Evolutionary conservation across 2,329 filamentous ascomycete genomes (phyloP).

Genomic region (Didymella pomorum): DNA sequence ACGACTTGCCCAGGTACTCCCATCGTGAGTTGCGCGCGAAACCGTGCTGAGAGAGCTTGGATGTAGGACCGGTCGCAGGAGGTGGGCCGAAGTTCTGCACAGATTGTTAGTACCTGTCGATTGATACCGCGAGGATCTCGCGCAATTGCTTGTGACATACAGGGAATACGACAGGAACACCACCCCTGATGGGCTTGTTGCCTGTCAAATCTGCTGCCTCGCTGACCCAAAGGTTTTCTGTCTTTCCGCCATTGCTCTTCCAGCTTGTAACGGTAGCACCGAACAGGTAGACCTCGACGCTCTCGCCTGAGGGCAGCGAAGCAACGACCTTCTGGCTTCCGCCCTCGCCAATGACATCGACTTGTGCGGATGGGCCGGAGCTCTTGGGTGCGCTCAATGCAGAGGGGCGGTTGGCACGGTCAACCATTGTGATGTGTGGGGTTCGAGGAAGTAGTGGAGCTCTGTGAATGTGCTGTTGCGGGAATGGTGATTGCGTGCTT

Average conservation of each 20-base stretch:
- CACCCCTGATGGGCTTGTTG: slow-evolving; percentile 86
- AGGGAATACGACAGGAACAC: slow-evolving; percentile 91
- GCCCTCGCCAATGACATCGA: slow-evolving; percentile 77
- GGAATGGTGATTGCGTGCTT: slow-evolving; percentile 4
- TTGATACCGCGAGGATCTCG: background rate
- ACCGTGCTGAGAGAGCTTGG: slow-evolving; percentile 86
- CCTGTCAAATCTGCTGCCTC: slow-evolving; percentile 83
- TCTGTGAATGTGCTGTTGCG: slow-evolving; percentile 11
- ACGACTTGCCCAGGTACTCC: slow-evolving; percentile 92
- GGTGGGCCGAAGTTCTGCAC: slow-evolving; percentile 80
- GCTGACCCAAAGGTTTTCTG: slow-evolving; percentile 87
- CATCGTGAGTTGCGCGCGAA: slow-evolving; percentile 89
- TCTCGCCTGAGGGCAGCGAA: slow-evolving; percentile 83
- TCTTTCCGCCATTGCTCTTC: slow-evolving; percentile 77
- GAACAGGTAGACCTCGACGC: slow-evolving; percentile 83
- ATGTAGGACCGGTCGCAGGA: slow-evolving; percentile 77
- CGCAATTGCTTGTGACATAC: slow-evolving; percentile 60
- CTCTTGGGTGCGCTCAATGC: slow-evolving; percentile 68
- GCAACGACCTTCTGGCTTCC: slow-evolving; percentile 78
- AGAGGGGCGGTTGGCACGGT: slow-evolving; percentile 84
- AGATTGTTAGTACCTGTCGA: slow-evolving; percentile 17
- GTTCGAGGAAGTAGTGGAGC: slow-evolving; percentile 16
- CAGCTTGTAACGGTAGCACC: slow-evolving; percentile 93
- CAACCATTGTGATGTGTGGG: slow-evolving; percentile 66
- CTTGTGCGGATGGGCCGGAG: slow-evolving; percentile 70